Conservation (phyloP, 805 yeast species). For the Nakazawaea laoshanensis region DNA sequence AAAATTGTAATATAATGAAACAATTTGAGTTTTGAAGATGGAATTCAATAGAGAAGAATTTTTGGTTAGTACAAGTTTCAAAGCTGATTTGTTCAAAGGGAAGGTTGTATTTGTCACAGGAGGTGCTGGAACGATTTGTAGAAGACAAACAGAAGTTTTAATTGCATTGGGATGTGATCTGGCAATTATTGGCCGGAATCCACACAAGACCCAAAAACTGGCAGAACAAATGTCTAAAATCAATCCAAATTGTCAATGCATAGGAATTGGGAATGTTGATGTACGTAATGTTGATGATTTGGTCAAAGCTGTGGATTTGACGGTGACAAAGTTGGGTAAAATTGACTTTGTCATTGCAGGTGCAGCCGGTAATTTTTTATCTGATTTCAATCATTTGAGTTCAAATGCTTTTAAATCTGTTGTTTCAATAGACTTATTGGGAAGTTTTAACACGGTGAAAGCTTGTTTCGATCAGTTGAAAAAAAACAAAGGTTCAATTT, state of each 20-base stretch:
- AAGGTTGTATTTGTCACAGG: conserved; percentile 91
- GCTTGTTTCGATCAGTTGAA: conserved; percentile 64
- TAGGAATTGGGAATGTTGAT: conserved; percentile 68
- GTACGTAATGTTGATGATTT: conserved; percentile 65
- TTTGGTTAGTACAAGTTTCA: conserved; percentile 21
- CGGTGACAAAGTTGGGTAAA: conserved; percentile 63
- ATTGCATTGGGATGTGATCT: conserved; percentile 82
- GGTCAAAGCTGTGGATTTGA: conserved; percentile 50
- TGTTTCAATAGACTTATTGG: conserved; percentile 77
- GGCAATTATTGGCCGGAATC: conserved; percentile 74
- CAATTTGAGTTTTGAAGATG: not conserved
- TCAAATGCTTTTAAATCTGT: conserved; percentile 87
- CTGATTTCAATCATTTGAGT: conserved; percentile 71
- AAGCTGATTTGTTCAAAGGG: conserved; percentile 64
- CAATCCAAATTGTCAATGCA: conserved; percentile 53
- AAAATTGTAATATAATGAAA: not conserved
- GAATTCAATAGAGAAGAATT: conserved; percentile 2
- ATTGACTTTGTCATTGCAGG: conserved; percentile 90
- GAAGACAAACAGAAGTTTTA: conserved; percentile 82
- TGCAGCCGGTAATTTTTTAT: conserved; percentile 90
- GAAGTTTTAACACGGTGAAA: conserved; percentile 84
- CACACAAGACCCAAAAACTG: conserved; percentile 53
- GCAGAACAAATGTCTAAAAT: conserved; percentile 57
- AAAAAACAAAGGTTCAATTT: conserved; percentile 57
- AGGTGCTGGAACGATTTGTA: conserved; percentile 93